These are phyloP conservation scores for Pleurotus cornucopiae DNA, from an alignment of 768 basidiomycete species.

Conservation along the genomic window DNA sequence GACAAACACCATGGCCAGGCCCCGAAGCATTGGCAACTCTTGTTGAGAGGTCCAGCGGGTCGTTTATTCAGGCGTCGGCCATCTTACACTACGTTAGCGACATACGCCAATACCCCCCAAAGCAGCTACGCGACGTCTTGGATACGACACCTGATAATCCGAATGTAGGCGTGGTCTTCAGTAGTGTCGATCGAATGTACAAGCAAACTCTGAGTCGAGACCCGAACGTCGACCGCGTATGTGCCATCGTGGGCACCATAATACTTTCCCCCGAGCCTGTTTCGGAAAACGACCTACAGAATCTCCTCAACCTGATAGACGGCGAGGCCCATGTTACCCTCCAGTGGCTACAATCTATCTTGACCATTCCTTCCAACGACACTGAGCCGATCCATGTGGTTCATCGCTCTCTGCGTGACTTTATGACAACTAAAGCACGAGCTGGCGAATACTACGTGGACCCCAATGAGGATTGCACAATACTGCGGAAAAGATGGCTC, in stretches of 20 bases:
- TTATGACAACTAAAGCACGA: neutral
- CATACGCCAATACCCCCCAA: neutral
- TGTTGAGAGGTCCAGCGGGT: neutral
- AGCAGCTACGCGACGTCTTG: neutral
- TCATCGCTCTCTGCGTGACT: neutral
- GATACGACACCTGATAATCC: neutral
- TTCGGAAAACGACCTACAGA: neutral
- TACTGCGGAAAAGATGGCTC: too few species aligned
- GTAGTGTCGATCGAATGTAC: neutral
- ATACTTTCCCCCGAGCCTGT: neutral
- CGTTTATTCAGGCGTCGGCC: neutral
- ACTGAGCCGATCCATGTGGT: neutral
- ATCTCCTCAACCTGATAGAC: neutral
- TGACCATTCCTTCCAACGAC: neutral
- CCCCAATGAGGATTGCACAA: neutral
- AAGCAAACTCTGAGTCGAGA: neutral
- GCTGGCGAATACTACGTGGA: conserved; percentile 1
- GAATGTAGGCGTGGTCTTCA: neutral
- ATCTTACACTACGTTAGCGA: neutral
- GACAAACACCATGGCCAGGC: neutral
- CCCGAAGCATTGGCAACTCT: neutral
- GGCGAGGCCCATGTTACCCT: neutral
- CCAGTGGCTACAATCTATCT: neutral
- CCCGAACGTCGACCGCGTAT: neutral
- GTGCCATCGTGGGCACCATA: neutral